Evolutionary conservation across 2,329 filamentous ascomycete species (phyloP).

Genomic region (Zarea fungicola): DNA sequence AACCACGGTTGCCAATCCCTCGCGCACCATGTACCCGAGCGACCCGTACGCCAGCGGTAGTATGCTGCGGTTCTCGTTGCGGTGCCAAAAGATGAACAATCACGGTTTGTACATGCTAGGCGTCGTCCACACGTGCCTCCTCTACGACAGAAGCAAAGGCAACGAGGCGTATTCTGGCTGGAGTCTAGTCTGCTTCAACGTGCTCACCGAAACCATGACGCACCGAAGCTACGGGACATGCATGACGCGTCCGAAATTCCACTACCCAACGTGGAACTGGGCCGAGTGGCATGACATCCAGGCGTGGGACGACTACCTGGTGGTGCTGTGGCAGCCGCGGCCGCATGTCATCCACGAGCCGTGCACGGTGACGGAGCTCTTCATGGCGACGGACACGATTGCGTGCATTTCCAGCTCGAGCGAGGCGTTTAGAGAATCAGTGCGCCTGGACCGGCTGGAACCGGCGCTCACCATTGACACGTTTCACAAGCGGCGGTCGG

Average conservation of each 20-base stretch:
- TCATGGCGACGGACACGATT: slow-evolving; percentile 7
- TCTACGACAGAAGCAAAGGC: slow-evolving; percentile 3
- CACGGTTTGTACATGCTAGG: slow-evolving; percentile 11
- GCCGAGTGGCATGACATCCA: slow-evolving; percentile 12
- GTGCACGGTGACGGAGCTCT: slow-evolving; percentile 8
- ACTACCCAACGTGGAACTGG: slow-evolving; percentile 12
- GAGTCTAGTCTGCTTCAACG: slow-evolving; percentile 11
- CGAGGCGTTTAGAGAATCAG: neutral
- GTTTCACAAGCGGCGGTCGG: slow-evolving; percentile 5
- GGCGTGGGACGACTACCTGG: slow-evolving; percentile 13
- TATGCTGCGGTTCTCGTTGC: slow-evolving; percentile 9
- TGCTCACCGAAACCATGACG: slow-evolving; percentile 6
- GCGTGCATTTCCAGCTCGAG: slow-evolving; percentile 2
- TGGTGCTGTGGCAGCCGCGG: slow-evolving; percentile 13
- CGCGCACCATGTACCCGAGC: neutral
- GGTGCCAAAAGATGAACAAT: slow-evolving; percentile 10
- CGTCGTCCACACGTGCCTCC: slow-evolving; percentile 3
- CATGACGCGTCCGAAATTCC: slow-evolving; percentile 8
- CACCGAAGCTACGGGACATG: slow-evolving; percentile 5
- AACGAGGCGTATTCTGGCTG: neutral
- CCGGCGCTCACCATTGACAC: slow-evolving; percentile 10
- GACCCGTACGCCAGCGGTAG: slow-evolving; percentile 4
- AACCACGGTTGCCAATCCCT: slow-evolving; percentile 4
- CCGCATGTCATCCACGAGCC: slow-evolving; percentile 14
- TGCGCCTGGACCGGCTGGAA: slow-evolving; percentile 3